Evolutionary conservation across 306 rosid species (phyloP).

Genomic region (Benincasa hispida): DNA sequence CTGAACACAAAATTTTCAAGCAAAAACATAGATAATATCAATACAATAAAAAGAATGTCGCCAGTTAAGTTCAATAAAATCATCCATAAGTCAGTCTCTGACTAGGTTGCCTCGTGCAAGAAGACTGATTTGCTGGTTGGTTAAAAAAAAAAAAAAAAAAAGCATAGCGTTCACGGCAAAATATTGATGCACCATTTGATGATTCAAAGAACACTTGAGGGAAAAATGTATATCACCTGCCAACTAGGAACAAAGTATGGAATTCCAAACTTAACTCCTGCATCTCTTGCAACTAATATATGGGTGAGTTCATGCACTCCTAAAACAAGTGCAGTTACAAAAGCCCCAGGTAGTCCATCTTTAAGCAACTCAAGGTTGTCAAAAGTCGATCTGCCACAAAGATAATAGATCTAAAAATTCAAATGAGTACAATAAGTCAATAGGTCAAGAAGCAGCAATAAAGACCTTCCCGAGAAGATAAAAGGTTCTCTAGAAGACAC

Average conservation of each 20-base stretch:
- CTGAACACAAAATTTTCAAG: background rate
- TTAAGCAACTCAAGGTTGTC: constrained; percentile 75
- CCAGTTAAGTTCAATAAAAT: background rate
- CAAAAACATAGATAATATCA: background rate
- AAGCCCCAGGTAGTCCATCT: constrained; percentile 88
- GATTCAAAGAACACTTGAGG: background rate
- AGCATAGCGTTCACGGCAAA: background rate
- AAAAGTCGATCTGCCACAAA: constrained; percentile 67
- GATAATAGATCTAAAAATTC: constrained; percentile 21
- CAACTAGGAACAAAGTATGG: constrained; percentile 96
- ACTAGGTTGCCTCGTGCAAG: background rate
- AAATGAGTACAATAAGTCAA: constrained; percentile 5
- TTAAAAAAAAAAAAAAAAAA: too few species aligned
- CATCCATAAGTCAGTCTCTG: background rate
- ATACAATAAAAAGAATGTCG: background rate
- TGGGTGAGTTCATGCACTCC: constrained; percentile 79
- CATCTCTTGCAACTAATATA: constrained; percentile 44
- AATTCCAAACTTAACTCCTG: constrained; percentile 75
- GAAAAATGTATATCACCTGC: constrained; percentile 54
- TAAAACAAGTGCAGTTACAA: constrained; percentile 62
- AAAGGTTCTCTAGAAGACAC: background rate
- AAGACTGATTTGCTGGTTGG: background rate
- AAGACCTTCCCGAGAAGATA: background rate
- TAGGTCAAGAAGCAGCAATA: background rate
- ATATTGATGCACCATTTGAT: background rate